A percentile compares a stretch with the other conserved stretches of the same genome.
Evolutionary conservation across 1,284 basidiomycete genomes (phyloP).

Genomic region (Rugosomyces carneus): DNA sequence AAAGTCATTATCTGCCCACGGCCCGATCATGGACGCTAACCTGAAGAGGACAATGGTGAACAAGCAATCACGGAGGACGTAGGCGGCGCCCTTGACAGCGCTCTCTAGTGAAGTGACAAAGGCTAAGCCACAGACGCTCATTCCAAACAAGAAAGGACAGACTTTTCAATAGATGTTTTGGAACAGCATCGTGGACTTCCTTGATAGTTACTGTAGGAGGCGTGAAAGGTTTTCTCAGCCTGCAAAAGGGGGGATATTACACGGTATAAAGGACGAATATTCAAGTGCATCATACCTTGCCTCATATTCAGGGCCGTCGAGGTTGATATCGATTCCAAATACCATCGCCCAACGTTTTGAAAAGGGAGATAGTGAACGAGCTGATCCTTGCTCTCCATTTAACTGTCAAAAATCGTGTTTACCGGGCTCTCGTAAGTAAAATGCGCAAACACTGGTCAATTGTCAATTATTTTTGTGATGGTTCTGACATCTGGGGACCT

Average conservation of each 20-base stretch:
- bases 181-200: conserved; percentile 41
- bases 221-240: conserved; percentile 29
- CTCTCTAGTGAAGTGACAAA: conserved; percentile 27
- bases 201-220: conserved; percentile 37
- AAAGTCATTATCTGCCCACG: conserved; percentile 24
- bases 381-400: too few relatives aligned
- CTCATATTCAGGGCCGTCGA: too few relatives aligned
- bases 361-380: too few relatives aligned
- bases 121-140: background rate
- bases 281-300: too few relatives aligned
- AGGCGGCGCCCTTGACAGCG: conserved; percentile 28
- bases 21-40: conserved; percentile 28
- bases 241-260: too few relatives aligned
- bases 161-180: conserved; percentile 47
- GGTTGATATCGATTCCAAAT: conserved; percentile 11
- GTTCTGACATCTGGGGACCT: too few relatives aligned
- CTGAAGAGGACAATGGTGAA: conserved; percentile 27
- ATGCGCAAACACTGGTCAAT: too few relatives aligned
- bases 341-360: conserved; percentile 5
- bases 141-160: conserved; percentile 3
- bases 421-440: too few relatives aligned
- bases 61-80: conserved; percentile 34
- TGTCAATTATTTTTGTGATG: too few relatives aligned
- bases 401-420: too few relatives aligned
- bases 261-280: too few relatives aligned